Conservation (phyloP, 108 stramenopile species). For the Schizochytrium sp. region DNA sequence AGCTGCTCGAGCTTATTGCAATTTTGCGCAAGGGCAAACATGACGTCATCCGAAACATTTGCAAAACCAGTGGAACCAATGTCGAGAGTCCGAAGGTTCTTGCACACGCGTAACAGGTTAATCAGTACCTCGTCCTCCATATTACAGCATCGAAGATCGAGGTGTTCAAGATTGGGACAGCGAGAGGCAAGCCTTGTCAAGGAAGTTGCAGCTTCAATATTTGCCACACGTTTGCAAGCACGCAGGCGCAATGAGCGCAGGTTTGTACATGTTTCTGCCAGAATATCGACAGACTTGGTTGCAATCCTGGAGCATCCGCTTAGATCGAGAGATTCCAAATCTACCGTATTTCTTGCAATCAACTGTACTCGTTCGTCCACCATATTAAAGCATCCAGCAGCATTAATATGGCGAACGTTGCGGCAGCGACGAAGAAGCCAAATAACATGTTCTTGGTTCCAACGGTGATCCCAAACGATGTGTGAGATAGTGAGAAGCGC, state of each 20-base stretch:
- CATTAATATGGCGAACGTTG: slow-evolving; percentile 24
- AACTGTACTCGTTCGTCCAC: slow-evolving; percentile 15
- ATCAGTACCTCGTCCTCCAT: slow-evolving; percentile 35
- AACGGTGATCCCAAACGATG: slow-evolving; percentile 36
- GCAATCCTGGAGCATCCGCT: slow-evolving; percentile 52
- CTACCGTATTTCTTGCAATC: not conserved
- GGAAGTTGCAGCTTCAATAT: not conserved
- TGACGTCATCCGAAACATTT: slow-evolving; percentile 42
- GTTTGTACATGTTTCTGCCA: slow-evolving; percentile 19
- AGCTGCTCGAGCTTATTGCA: slow-evolving; percentile 58
- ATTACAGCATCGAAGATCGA: slow-evolving; percentile 50
- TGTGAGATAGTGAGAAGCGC: not conserved
- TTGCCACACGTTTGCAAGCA: slow-evolving; percentile 42
- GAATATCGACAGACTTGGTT: slow-evolving; percentile 24
- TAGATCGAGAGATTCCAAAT: slow-evolving; percentile 38
- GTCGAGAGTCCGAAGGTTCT: slow-evolving; percentile 38
- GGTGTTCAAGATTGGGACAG: slow-evolving; percentile 35
- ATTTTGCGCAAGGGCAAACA: not conserved
- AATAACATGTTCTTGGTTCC: not conserved
- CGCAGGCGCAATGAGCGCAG: slow-evolving; percentile 53
- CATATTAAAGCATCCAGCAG: slow-evolving; percentile 48
- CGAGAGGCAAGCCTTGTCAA: not conserved
- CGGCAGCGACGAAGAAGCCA: slow-evolving; percentile 10
- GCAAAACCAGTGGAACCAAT: slow-evolving; percentile 58
- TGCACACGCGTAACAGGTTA: not conserved